These are phyloP conservation scores for Colletotrichum sojae DNA, from an alignment of 2,329 filamentous ascomycete genomes.

Conservation along the genomic window DNA sequence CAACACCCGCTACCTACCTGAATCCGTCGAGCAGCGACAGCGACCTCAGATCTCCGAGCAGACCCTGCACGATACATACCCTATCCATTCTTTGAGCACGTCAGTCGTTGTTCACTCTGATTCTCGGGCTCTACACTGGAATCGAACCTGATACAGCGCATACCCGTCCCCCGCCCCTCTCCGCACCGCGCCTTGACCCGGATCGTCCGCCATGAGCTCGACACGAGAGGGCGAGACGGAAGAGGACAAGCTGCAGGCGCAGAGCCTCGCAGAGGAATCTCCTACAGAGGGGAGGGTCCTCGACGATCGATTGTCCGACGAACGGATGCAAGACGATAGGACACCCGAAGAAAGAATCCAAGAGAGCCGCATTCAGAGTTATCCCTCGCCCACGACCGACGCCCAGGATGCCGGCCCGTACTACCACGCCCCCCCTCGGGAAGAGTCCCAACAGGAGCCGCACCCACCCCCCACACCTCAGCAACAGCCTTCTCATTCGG, in stretches of 20 bases:
- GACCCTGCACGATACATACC: too few relatives aligned
- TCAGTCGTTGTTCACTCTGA: neutral
- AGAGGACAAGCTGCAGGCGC: conserved; percentile 25
- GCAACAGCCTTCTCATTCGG: conserved; percentile 58
- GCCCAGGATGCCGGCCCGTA: conserved; percentile 32
- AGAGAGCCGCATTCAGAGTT: conserved; percentile 35
- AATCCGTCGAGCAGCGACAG: too few relatives aligned
- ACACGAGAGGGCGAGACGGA: conserved; percentile 28
- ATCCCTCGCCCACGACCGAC: conserved; percentile 34
- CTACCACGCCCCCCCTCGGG: conserved; percentile 44
- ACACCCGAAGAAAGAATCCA: conserved; percentile 30
- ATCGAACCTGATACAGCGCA: too few relatives aligned
- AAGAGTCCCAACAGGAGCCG: conserved; percentile 42
- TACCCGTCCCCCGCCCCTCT: neutral
- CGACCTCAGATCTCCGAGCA: too few relatives aligned
- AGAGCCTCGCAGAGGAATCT: too few relatives aligned
- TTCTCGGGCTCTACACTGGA: neutral
- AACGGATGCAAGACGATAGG: conserved; percentile 29
- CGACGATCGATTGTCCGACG: conserved; percentile 11
- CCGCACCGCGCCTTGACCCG: neutral
- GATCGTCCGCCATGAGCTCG: conserved; percentile 21
- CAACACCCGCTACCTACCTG: too few relatives aligned
- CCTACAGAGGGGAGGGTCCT: neutral
- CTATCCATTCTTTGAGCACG: too few relatives aligned
- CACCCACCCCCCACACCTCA: conserved; percentile 55